These are phyloP conservation scores for Penicillium sp. DNA, from an alignment of 2,329 filamentous ascomycete genomes.

Conservation along the genomic window DNA sequence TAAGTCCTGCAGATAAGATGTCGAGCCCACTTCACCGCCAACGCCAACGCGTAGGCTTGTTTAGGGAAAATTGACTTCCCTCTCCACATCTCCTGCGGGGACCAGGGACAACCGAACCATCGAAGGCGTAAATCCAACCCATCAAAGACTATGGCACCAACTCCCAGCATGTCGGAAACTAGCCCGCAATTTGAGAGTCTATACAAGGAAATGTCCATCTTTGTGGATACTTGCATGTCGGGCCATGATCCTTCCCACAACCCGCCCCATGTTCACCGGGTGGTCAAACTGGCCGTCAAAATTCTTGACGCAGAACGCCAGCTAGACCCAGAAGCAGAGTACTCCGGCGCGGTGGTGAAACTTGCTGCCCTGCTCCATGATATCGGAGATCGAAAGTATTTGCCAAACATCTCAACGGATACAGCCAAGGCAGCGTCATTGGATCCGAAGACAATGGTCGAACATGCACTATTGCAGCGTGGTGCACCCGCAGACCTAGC, in stretches of 20 bases:
- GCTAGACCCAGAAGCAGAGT: slow-evolving; percentile 30
- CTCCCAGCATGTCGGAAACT: slow-evolving; percentile 10
- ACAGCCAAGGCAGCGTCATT: slow-evolving; percentile 19
- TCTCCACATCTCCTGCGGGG: no score
- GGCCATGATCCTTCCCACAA: slow-evolving; percentile 82
- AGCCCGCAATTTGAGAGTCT: slow-evolving; percentile 43
- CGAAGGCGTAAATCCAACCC: neutral
- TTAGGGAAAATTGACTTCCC: neutral
- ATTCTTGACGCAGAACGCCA: slow-evolving; percentile 57
- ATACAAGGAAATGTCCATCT: slow-evolving; percentile 58
- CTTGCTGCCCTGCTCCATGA: slow-evolving; percentile 81
- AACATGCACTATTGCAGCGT: slow-evolving; percentile 28
- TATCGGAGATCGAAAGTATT: slow-evolving; percentile 83
- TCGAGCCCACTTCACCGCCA: neutral
- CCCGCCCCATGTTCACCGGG: slow-evolving; percentile 79
- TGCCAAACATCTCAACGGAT: slow-evolving; percentile 35
- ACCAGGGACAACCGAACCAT: neutral
- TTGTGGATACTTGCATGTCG: slow-evolving; percentile 71
- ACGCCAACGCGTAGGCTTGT: neutral
- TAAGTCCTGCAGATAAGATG: neutral
- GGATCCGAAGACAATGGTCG: slow-evolving; percentile 31
- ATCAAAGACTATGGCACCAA: neutral
- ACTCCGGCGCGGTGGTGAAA: slow-evolving; percentile 60
- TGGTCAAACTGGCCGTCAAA: slow-evolving; percentile 69
- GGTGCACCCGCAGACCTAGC: slow-evolving; percentile 63